Conservation (phyloP, 306 rosid species). For the Prosopis cineraria region DNA sequence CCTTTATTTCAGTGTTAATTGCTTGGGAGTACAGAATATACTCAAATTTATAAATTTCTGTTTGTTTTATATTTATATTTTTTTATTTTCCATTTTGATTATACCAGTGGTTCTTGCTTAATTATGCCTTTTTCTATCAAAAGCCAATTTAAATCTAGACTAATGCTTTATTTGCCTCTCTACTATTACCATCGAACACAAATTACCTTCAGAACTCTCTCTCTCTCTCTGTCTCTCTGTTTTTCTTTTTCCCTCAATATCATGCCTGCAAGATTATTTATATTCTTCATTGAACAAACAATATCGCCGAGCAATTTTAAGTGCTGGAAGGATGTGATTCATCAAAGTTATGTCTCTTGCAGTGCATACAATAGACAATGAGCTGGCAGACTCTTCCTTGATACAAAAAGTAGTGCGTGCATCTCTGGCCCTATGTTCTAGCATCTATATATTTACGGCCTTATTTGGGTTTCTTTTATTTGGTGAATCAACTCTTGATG, state of each 20-base stretch:
- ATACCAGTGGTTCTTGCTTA: neutral
- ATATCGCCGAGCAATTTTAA: neutral
- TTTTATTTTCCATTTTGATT: constrained; percentile 9
- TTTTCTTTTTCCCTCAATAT: neutral
- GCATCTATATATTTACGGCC: constrained; percentile 59
- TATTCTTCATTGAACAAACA: constrained; percentile 7
- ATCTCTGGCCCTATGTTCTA: constrained; percentile 59
- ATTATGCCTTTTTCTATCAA: neutral
- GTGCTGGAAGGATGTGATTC: constrained; percentile 18
- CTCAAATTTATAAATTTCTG: constrained; percentile 7
- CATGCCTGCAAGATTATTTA: constrained; percentile 8
- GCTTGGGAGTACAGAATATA: constrained; percentile 10
- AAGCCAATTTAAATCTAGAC: neutral
- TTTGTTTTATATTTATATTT: neutral
- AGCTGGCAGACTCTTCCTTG: constrained; percentile 56
- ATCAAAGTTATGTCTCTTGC: constrained; percentile 32
- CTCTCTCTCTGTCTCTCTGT: too few relatives aligned
- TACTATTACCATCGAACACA: constrained; percentile 4
- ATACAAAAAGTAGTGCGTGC: constrained; percentile 59
- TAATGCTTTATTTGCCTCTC: neutral
- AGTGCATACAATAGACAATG: constrained; percentile 68
- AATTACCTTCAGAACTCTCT: neutral
- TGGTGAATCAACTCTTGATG: constrained; percentile 70
- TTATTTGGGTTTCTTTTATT: constrained; percentile 66
- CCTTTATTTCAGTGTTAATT: constrained; percentile 6